Evolutionary conservation across 257 asterid species (phyloP).

Genomic region (Solanum arcanum): DNA sequence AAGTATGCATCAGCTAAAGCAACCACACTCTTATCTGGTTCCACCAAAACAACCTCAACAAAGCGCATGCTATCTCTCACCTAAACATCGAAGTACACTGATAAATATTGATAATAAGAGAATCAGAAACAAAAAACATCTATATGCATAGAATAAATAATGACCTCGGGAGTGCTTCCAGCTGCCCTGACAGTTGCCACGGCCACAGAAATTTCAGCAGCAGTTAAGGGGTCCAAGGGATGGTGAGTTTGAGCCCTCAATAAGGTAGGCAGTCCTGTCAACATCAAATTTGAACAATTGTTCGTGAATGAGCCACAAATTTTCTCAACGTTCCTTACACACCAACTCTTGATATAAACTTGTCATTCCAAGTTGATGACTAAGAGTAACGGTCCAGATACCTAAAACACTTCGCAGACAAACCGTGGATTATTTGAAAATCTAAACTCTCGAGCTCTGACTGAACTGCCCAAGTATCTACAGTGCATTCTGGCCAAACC

Average conservation of each 20-base stretch:
- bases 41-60: constrained; percentile 17
- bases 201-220: constrained; percentile 18
- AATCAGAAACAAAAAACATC: too few relatives aligned
- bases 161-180: constrained; percentile 14
- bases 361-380: not conserved
- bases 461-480: not conserved
- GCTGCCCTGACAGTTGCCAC: constrained; percentile 24
- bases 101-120: too few relatives aligned
- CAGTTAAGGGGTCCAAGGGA: constrained; percentile 18
- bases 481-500: not conserved
- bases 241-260: constrained; percentile 20
- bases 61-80: constrained; percentile 28
- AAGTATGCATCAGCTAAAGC: constrained; percentile 23
- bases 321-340: not conserved
- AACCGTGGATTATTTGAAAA: not conserved
- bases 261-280: constrained; percentile 3
- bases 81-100: not conserved
- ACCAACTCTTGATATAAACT: not conserved
- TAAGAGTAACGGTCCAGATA: not conserved
- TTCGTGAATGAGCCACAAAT: not conserved
- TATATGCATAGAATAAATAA: too few relatives aligned
- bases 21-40: constrained; percentile 18
- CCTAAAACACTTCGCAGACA: not conserved
- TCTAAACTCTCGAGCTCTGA: not conserved
- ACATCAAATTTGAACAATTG: not conserved